Evolutionary conservation across 2,329 filamentous ascomycete species (phyloP), one percentile per base, ranked within the genome.

Genomic region (Trichoderma sp.): DNA sequence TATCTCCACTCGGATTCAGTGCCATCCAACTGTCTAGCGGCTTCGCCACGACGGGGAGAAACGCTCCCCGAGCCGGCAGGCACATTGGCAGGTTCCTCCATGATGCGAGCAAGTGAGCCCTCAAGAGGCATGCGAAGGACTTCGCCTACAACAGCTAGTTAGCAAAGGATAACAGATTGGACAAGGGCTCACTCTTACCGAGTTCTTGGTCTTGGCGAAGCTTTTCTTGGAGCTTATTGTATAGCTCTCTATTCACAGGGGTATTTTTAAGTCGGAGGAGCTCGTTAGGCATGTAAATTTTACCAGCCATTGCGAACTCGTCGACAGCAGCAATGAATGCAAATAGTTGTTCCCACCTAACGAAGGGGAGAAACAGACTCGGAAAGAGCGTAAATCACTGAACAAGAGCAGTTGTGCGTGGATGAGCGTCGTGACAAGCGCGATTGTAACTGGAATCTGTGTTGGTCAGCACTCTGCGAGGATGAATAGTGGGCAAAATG

Each of bases 1-100:
- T 84, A 86, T 64, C 79, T 80, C 78, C 78, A 80, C 59, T 82
- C 80, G 2, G 76, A 77, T 64, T 80, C 79, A 56, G 80, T 81
- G 25, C 80, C 80, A 63, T 82, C 80, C 15, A 78, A 73, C 60
- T 78, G 79, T 29, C 72, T 76, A 39, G 74, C 71, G 61, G 72
- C 66, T 7, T 69, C 58, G 53, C 70, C 72, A 65, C 72, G 69
- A 34, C 60, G 45, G 10, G 48, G 50, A 35, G 32, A 10, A 17
- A 57, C 19, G n/a, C 66, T 52, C 19, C 71, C 68, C 4, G 60
- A 57, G 27, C 64, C 64, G 3, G 50, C 68, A n/a, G 63, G 63
- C 15, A 50, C 25, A 2, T 71, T 71, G 17, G 60, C 42, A 13
- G 69, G 69, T 67, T 79, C 77, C 63, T 79, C 77, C 45, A 72